phyloP scores from a whole-genome alignment of 305 asterid species.

The Nicotiana rustica region DNA sequence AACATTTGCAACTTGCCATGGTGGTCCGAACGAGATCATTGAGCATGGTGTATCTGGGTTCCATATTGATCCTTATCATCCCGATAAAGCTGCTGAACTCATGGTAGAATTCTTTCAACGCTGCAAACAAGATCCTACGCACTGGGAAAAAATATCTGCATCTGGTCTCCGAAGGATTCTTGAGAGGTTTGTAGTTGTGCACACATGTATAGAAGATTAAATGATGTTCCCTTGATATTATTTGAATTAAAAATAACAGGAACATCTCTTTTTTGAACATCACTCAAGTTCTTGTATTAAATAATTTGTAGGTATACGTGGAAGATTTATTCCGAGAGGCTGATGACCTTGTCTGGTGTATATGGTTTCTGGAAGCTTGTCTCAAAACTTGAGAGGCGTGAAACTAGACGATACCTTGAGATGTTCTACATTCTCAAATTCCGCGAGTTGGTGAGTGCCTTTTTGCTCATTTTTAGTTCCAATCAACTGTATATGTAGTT shows the following conservation, averaged over 20 bases:
- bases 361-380: constrained; percentile 95
- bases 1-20: constrained; percentile 90
- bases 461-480: not conserved
- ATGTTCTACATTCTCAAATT: constrained; percentile 97
- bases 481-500: not conserved
- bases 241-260: not conserved
- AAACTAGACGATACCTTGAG: constrained; percentile 91
- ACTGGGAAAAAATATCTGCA: constrained; percentile 75
- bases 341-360: constrained; percentile 94
- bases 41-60: constrained; percentile 89
- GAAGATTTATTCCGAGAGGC: constrained; percentile 93
- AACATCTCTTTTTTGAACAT: not conserved
- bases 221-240: not conserved
- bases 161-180: constrained; percentile 64
- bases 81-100: constrained; percentile 64
- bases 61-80: constrained; percentile 94
- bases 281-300: not conserved
- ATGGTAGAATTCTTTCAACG: constrained; percentile 76
- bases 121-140: constrained; percentile 70
- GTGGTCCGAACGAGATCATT: constrained; percentile 95
- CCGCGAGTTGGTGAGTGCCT: constrained; percentile 76
- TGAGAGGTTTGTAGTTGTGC: constrained; percentile 57
- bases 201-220: not conserved
- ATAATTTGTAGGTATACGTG: constrained; percentile 75
- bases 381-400: constrained; percentile 91